Base-by-base conservation (phyloP, 257 asterid species). In the Primulina huaijiensis region DNA sequence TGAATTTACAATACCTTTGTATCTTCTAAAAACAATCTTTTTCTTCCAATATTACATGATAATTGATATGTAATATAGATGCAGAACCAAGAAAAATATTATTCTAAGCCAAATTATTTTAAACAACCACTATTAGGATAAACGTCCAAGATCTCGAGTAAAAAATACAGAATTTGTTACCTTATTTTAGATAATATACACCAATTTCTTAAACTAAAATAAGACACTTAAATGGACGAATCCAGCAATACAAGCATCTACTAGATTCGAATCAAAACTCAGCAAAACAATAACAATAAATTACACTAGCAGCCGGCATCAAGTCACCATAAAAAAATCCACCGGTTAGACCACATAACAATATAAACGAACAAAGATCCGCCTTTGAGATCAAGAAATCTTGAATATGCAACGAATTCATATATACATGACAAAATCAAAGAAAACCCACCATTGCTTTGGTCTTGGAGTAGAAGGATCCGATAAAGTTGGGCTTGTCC, bases 401-500 rank as follows among this genome's bases (percentile, higher is more conserved):
- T 12, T 5, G 23, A 25, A 29, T 20, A 37, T 35, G 25, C 30
- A 20, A 30, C 62, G 23, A 11, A 72, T 64, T n/a, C 52, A 65
- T 3, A 17, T n/a, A 43, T 9, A 25, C 14, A 43, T 4, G 46
- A 74, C 58, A 66, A 59, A 16, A 37, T 50, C 8, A 61, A 55
- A 20, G 52, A 56, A 69, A 67, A 70, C 86, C 57, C 80, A 88
- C 97, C 94, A 88, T 88, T 12, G 94, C 94, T 76, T 90, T 90
- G 70, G 97, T 90, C 90, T 90, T 88, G 79, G 97, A 90, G 76
- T 90, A 90, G 61, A 85, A 87, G 40, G 97, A 90, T 82, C 96
- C 97, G 29, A 75, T 80, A 40, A 90, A 90, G 76, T 90, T 90
- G 62, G 97, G 97, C 23, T 27, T 87, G 38, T 90, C 96, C 82